A percentile compares a stretch with the other conserved stretches of the same genome.
phyloP scores from a whole-genome alignment of 305 asterid genomes.

The Plantago lanceolata region DNA sequence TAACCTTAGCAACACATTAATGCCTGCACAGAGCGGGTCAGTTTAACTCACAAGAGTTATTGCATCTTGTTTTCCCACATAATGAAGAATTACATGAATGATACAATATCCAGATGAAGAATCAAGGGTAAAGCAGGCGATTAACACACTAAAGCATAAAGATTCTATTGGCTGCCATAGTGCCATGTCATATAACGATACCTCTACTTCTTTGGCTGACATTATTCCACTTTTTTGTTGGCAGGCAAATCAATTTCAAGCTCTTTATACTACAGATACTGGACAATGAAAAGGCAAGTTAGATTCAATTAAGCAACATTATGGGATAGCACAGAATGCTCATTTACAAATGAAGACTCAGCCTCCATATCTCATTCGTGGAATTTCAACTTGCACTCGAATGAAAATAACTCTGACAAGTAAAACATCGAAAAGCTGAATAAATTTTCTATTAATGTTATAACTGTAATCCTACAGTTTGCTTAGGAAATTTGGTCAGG shows the following conservation, averaged over 20 bases:
- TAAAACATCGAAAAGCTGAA: background rate
- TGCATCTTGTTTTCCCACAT: background rate
- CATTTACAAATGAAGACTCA: background rate
- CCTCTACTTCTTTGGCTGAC: background rate
- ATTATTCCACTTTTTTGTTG: background rate
- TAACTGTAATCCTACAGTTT: conserved; percentile 2
- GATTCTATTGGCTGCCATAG: background rate
- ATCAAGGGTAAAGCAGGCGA: background rate
- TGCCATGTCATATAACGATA: background rate
- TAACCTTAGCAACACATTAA: too few relatives aligned
- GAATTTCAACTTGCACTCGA: too few relatives aligned
- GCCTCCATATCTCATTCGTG: background rate
- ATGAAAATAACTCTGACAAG: background rate
- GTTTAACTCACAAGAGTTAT: background rate
- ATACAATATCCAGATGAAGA: background rate
- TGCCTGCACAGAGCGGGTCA: background rate
- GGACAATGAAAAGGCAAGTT: background rate
- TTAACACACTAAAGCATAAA: background rate
- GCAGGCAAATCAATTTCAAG: background rate
- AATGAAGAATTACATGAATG: background rate
- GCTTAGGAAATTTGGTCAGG: background rate
- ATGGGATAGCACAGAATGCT: background rate
- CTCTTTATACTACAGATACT: background rate
- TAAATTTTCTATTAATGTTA: background rate
- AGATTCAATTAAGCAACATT: background rate